Percentiles rank a stretch among this genome's conserved stretches.
Evolutionary conservation across 495 filamentous ascomycete genomes (phyloP).

Genomic region (Aspergillus sclerotioniger): DNA sequence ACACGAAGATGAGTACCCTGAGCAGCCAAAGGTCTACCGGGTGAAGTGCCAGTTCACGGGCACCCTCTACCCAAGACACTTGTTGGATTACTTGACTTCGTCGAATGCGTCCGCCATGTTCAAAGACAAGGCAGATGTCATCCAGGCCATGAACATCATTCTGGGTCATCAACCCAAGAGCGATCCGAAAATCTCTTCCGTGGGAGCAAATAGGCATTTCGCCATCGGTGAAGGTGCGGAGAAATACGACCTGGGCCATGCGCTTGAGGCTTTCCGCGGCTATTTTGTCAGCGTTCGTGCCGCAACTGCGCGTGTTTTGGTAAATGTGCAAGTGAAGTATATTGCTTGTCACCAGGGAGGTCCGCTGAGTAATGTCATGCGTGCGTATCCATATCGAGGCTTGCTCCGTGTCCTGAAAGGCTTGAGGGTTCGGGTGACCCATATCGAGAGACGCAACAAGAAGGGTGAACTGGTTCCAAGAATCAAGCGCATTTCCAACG

Average conservation of each 20-base stretch:
- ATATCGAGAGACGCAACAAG: conserved; percentile 38
- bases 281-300: conserved; percentile 67
- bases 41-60: conserved; percentile 45
- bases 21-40: conserved; percentile 41
- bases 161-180: conserved; percentile 42
- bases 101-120: conserved; percentile 42
- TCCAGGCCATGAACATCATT: conserved; percentile 57
- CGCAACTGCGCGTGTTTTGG: conserved; percentile 60
- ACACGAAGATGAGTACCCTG: conserved; percentile 36
- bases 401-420: conserved; percentile 47
- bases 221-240: conserved; percentile 29
- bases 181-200: conserved; percentile 25
- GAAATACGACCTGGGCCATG: conserved; percentile 32
- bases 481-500: conserved; percentile 45
- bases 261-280: conserved; percentile 56
- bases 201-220: conserved; percentile 44
- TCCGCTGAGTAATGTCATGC: conserved; percentile 28
- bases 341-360: conserved; percentile 39
- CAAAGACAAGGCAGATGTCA: conserved; percentile 33
- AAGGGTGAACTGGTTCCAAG: conserved; percentile 31
- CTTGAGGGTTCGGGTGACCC: conserved; percentile 38
- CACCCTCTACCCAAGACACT: conserved; percentile 43
- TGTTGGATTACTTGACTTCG: conserved; percentile 55
- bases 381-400: conserved; percentile 17
- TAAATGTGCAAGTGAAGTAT: conserved; percentile 58